Percentiles rank a stretch among this genome's conserved stretches.
phyloP scores from a whole-genome alignment of 768 basidiomycete genomes.

The Russula compacta region DNA sequence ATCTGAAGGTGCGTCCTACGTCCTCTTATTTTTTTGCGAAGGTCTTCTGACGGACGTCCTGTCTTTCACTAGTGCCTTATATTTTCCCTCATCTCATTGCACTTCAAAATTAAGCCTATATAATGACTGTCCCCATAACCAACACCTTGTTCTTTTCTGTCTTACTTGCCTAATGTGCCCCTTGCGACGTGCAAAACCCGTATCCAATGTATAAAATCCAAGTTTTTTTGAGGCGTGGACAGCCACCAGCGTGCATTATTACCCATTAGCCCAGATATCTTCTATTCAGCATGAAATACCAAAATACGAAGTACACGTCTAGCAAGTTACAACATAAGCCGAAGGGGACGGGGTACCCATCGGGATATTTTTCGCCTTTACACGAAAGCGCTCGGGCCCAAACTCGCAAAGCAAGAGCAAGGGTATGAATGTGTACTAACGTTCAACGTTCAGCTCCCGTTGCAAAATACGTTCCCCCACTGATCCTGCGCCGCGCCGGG shows the following conservation, averaged over 20 bases:
- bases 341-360: not conserved
- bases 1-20: slow-evolving; percentile 64
- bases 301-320: not conserved
- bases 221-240: not conserved
- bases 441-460: slow-evolving; percentile 23
- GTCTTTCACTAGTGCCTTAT: slow-evolving; percentile 69
- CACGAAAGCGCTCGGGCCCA: not conserved
- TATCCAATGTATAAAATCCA: slow-evolving; percentile 5
- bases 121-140: slow-evolving; percentile 29
- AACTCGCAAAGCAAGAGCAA: not conserved
- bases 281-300: not conserved
- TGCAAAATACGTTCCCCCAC: slow-evolving; percentile 78
- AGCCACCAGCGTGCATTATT: not conserved
- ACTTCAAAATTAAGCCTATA: slow-evolving; percentile 99
- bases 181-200: not conserved
- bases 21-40: too few species aligned
- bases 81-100: slow-evolving; percentile 94
- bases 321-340: not conserved
- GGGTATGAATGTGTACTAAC: not conserved
- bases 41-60: not conserved
- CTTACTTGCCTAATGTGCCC: not conserved
- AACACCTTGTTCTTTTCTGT: not conserved
- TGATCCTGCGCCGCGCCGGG: slow-evolving; percentile 51
- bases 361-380: not conserved
- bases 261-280: not conserved